Conservation (phyloP, 23 red algal species). For the Gracilaria caudata region DNA sequence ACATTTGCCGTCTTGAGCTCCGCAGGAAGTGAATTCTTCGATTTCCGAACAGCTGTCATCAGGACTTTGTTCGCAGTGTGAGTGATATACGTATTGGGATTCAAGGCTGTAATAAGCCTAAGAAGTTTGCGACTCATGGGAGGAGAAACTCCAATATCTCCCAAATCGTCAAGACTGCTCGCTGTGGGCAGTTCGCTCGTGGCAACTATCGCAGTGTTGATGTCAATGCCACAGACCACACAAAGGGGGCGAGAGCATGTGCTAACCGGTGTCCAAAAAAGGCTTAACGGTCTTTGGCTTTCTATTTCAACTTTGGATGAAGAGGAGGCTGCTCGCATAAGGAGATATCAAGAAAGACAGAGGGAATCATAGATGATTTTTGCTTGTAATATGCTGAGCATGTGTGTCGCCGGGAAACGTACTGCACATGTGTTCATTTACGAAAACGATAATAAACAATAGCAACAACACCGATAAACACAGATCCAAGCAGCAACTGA, state of each 20-base stretch:
- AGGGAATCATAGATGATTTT: background rate
- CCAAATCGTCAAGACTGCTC: background rate
- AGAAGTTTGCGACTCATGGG: background rate
- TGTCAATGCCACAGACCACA: constrained; percentile 4
- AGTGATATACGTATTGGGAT: background rate
- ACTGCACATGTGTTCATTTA: background rate
- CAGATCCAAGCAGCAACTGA: background rate
- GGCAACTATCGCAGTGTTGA: background rate
- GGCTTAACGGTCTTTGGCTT: constrained; percentile 16
- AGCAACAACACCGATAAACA: background rate
- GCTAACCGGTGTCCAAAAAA: background rate
- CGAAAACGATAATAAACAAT: constrained; percentile 1
- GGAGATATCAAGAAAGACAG: constrained; percentile 1
- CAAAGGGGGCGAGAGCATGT: background rate
- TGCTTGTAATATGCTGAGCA: background rate
- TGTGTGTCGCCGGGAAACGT: background rate
- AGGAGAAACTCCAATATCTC: constrained; percentile 9
- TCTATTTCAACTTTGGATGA: constrained; percentile 26
- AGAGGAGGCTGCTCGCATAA: constrained; percentile 3
- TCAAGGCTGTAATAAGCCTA: background rate
- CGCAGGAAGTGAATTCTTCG: background rate
- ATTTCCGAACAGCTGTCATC: background rate
- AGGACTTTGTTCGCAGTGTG: background rate
- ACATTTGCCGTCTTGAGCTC: too few species aligned
- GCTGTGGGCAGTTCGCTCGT: background rate